These are phyloP conservation scores for Phialocephala sp. DNA, from an alignment of 2,329 filamentous ascomycete species.

Conservation along the genomic window DNA sequence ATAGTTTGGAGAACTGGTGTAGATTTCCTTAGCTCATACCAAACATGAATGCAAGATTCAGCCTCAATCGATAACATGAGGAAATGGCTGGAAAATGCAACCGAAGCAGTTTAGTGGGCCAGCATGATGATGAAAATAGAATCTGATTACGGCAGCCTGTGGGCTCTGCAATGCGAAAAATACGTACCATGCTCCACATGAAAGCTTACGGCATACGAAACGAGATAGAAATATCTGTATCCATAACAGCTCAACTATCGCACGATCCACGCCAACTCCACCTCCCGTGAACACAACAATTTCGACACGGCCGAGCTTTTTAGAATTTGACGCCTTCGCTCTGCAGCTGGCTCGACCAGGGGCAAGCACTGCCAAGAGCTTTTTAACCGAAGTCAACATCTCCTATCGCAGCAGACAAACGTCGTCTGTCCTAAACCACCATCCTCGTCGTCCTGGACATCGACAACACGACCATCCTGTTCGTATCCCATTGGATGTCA, in stretches of 20 bases:
- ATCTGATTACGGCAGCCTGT: not conserved
- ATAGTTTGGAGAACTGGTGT: not conserved
- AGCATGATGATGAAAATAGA: conserved; percentile 19
- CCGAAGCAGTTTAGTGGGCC: conserved; percentile 6
- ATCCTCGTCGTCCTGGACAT: conserved; percentile 28
- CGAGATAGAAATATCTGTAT: conserved; percentile 1
- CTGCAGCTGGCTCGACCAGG: conserved; percentile 14
- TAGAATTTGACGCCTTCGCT: not conserved
- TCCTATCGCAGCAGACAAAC: conserved; percentile 31
- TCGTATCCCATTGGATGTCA: conserved; percentile 35
- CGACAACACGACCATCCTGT: conserved; percentile 24
- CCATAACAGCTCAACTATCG: not conserved
- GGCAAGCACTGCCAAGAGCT: conserved; percentile 20
- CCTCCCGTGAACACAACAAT: not conserved
- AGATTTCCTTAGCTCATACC: not conserved
- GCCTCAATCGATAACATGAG: conserved; percentile 30
- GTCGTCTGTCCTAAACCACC: conserved; percentile 27
- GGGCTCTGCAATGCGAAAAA: conserved; percentile 2
- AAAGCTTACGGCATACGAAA: conserved; percentile 2
- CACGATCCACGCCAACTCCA: not conserved
- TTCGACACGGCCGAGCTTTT: conserved; percentile 4
- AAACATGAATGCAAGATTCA: conserved; percentile 22
- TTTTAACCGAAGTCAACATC: conserved; percentile 25
- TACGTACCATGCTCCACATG: conserved; percentile 12
- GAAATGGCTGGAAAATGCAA: conserved; percentile 6